A percentile compares a stretch with the other conserved stretches of the same genome.
Conservation (phyloP, 352 stramenopile species). For the Phytopythium aichiense region DNA sequence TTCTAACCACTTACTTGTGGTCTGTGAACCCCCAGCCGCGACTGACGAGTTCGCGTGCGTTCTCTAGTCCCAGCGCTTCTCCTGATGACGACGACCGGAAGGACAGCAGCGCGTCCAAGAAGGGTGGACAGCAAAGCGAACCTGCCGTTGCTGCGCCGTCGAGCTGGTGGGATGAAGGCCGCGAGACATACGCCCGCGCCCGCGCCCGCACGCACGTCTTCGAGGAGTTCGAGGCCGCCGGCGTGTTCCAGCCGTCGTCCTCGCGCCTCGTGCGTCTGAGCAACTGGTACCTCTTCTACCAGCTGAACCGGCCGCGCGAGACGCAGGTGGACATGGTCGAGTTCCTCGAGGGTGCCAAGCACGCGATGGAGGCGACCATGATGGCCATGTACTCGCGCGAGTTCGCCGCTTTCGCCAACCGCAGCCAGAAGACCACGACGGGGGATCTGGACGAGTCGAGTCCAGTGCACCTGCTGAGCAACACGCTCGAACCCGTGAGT, state of each 20-base stretch:
- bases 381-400: constrained; percentile 54
- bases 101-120: not conserved
- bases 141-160: not conserved
- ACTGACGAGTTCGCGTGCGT: not conserved
- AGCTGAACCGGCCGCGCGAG: constrained; percentile 41
- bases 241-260: constrained; percentile 31
- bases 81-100: not conserved
- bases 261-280: constrained; percentile 14
- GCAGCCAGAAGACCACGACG: not conserved
- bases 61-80: not conserved
- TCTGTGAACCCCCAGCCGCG: not conserved
- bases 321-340: constrained; percentile 48
- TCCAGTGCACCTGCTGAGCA: constrained; percentile 2
- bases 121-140: too few species aligned
- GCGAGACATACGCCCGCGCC: not conserved
- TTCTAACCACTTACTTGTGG: too few species aligned
- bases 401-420: constrained; percentile 38
- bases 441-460: not conserved
- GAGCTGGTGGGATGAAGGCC: not conserved
- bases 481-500: constrained; percentile 17
- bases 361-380: constrained; percentile 42
- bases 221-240: constrained; percentile 24
- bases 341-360: constrained; percentile 45
- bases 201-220: not conserved
- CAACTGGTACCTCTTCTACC: constrained; percentile 38